phyloP scores from a whole-genome alignment of 108 stramenopile genomes.

The Bacterosira constricta region DNA sequence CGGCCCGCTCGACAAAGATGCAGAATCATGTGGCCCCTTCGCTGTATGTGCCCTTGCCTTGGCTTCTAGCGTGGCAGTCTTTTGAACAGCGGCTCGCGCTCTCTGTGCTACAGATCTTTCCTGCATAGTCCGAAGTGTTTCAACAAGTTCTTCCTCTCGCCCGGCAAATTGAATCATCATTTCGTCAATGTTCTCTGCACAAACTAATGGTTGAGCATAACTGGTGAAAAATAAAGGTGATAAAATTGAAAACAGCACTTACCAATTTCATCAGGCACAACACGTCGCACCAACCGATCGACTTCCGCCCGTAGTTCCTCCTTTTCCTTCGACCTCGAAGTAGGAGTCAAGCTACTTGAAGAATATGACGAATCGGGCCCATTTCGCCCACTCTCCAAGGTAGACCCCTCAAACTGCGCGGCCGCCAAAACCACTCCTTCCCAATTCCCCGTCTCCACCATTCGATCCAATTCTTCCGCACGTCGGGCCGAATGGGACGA shows the following conservation, averaged over 20 bases:
- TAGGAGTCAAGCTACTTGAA: slow-evolving; percentile 5
- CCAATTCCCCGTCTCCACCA: slow-evolving; percentile 52
- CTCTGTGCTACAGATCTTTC: slow-evolving; percentile 61
- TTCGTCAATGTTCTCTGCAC: slow-evolving; percentile 62
- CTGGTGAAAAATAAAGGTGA: background rate
- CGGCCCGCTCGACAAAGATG: slow-evolving; percentile 3
- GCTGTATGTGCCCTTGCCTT: slow-evolving; percentile 23
- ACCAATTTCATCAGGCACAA: slow-evolving; percentile 68
- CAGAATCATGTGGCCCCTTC: background rate
- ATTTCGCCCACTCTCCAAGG: slow-evolving; percentile 3
- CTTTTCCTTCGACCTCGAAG: background rate
- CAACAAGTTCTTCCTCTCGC: slow-evolving; percentile 61
- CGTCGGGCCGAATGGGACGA: background rate
- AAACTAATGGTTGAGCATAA: background rate
- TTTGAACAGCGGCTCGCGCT: slow-evolving; percentile 53
- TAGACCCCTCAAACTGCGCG: slow-evolving; percentile 33
- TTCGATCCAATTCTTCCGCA: slow-evolving; percentile 23
- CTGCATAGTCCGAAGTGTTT: slow-evolving; percentile 71
- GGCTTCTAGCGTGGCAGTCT: slow-evolving; percentile 51
- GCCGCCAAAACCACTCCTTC: slow-evolving; percentile 54
- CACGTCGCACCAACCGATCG: slow-evolving; percentile 50
- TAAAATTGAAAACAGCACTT: background rate
- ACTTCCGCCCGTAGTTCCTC: slow-evolving; percentile 56
- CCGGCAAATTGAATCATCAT: slow-evolving; percentile 76
- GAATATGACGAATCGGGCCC: background rate